Percentiles rank a stretch among this genome's conserved stretches.
These are phyloP conservation scores for Neostapfia colusana DNA, from an alignment of 176 grass and related monocot genomes.

Conservation along the genomic window DNA sequence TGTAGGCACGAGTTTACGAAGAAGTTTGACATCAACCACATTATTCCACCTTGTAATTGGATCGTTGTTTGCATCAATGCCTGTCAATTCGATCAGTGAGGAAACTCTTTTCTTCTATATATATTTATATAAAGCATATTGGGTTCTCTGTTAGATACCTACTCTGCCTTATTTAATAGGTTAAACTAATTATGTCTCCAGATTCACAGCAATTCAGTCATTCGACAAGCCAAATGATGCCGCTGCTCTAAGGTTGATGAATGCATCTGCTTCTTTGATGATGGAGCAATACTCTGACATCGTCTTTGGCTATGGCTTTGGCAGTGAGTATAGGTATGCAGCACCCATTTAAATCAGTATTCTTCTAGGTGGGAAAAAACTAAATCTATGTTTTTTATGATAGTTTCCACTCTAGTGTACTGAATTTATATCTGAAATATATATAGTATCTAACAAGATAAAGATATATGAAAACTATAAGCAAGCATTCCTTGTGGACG, in stretches of 20 bases:
- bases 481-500: background rate
- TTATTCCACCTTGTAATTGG: constrained; percentile 68
- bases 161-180: constrained; percentile 12
- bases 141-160: constrained; percentile 8
- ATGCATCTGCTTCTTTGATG: constrained; percentile 62
- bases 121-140: background rate
- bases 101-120: background rate
- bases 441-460: constrained; percentile 4
- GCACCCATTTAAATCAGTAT: background rate
- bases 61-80: constrained; percentile 62
- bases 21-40: constrained; percentile 49
- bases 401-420: constrained; percentile 5
- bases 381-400: background rate
- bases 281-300: constrained; percentile 71
- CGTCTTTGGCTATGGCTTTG: constrained; percentile 81
- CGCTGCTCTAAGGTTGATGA: constrained; percentile 69
- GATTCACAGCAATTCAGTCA: constrained; percentile 63
- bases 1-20: constrained; percentile 62
- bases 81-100: constrained; percentile 71
- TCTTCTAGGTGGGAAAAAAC: constrained; percentile 11
- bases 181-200: constrained; percentile 20
- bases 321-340: constrained; percentile 76
- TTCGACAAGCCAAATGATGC: constrained; percentile 86
- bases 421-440: constrained; percentile 15
- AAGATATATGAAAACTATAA: background rate